These are phyloP conservation scores for Solanum arcanum DNA, from an alignment of 257 asterid species.

Conservation along the genomic window DNA sequence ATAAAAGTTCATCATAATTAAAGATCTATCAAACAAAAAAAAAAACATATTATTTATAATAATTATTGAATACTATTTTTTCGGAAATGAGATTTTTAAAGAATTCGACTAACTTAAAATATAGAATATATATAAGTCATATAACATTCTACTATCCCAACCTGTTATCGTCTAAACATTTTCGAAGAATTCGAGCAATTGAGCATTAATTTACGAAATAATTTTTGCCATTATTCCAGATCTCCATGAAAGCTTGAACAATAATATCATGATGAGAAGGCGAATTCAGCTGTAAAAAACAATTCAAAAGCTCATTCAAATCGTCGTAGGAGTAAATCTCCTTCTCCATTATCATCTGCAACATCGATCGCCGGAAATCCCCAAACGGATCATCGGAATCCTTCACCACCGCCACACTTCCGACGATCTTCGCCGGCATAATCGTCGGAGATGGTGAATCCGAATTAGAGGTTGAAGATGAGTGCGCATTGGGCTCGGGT, in stretches of 20 bases:
- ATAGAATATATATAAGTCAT: background rate
- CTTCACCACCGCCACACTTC: constrained; percentile 50
- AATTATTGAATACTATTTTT: no score
- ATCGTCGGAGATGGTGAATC: background rate
- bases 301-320: constrained; percentile 54
- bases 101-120: background rate
- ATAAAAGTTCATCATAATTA: background rate
- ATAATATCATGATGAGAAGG: constrained; percentile 45
- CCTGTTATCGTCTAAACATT: background rate
- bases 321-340: constrained; percentile 37
- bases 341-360: constrained; percentile 61
- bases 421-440: constrained; percentile 6
- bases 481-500: background rate
- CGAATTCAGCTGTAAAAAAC: constrained; percentile 51
- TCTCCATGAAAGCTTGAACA: constrained; percentile 51
- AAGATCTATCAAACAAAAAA: no score
- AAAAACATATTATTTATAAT: no score
- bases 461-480: constrained; percentile 18
- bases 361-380: constrained; percentile 68
- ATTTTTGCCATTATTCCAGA: constrained; percentile 26
- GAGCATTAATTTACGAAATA: background rate
- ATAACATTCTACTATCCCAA: background rate
- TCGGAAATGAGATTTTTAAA: background rate
- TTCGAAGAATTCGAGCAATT: background rate
- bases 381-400: constrained; percentile 61